A percentile compares a stretch with the other conserved stretches of the same genome.
These are phyloP conservation scores for Leccinum boreale DNA, from an alignment of 768 basidiomycete species.

Conservation along the genomic window DNA sequence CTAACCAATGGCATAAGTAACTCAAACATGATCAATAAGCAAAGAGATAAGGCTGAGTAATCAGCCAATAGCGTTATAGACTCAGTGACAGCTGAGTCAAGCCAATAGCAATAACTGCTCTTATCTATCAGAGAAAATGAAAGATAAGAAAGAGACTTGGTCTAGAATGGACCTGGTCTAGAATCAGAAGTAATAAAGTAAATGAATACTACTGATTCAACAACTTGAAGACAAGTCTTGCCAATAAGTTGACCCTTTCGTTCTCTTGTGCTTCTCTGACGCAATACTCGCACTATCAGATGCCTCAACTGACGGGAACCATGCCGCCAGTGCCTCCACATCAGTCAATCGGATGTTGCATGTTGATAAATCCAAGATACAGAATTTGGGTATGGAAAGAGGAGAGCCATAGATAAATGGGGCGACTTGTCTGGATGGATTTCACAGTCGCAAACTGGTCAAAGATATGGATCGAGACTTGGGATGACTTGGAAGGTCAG, in stretches of 20 bases:
- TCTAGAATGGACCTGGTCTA: too few species aligned
- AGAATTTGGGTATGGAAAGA: slow-evolving; percentile 41
- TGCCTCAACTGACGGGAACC: slow-evolving; percentile 51
- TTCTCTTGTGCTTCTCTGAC: slow-evolving; percentile 50
- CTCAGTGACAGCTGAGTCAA: too few species aligned
- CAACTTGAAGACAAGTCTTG: slow-evolving; percentile 37
- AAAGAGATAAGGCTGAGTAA: too few species aligned
- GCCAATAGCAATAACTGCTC: too few species aligned
- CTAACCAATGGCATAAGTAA: too few species aligned
- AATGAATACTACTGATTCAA: too few species aligned
- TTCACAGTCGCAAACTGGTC: slow-evolving; percentile 60
- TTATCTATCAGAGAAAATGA: too few species aligned
- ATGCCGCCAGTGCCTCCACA: slow-evolving; percentile 51
- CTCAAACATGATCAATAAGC: too few species aligned
- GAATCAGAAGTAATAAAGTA: too few species aligned
- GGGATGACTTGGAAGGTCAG: too few species aligned
- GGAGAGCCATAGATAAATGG: slow-evolving; percentile 35
- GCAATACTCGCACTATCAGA: slow-evolving; percentile 61
- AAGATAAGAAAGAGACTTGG: too few species aligned
- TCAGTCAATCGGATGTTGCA: slow-evolving; percentile 53
- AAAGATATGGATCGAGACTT: slow-evolving; percentile 25
- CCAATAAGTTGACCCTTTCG: slow-evolving; percentile 59
- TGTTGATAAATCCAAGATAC: slow-evolving; percentile 75
- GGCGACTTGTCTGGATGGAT: slow-evolving; percentile 62
- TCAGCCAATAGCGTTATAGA: too few species aligned